Evolutionary conservation across 2,329 filamentous ascomycete species (phyloP).

Genomic region (Colletotrichum acutatum): DNA sequence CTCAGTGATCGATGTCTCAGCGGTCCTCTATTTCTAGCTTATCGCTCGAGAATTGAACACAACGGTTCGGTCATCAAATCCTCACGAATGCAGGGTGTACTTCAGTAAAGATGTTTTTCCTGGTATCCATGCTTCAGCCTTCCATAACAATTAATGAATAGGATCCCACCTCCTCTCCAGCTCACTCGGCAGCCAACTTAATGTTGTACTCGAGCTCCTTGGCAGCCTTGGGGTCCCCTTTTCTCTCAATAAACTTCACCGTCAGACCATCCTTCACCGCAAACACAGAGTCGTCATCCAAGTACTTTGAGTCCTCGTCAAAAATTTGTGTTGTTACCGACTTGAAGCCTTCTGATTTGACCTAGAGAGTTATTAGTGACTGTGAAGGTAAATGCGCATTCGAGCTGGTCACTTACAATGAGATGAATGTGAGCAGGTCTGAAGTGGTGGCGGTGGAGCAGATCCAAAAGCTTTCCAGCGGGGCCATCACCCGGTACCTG

Average conservation of each 20-base stretch:
- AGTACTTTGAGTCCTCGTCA: conserved; percentile 72
- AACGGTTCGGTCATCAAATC: too few relatives aligned
- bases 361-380: conserved; percentile 33
- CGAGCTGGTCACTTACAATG: conserved; percentile 51
- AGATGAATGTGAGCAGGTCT: conserved; percentile 71
- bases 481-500: conserved; percentile 61
- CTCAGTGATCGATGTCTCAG: too few relatives aligned
- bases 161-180: background rate
- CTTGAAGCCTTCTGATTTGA: conserved; percentile 68
- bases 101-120: background rate
- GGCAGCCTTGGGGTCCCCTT: conserved; percentile 57
- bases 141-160: background rate
- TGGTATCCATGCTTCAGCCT: background rate
- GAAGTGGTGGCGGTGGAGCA: conserved; percentile 67
- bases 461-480: conserved; percentile 59
- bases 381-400: conserved; percentile 10
- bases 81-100: too few relatives aligned
- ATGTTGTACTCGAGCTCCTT: conserved; percentile 74
- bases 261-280: conserved; percentile 64
- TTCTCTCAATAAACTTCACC: conserved; percentile 52
- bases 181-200: background rate
- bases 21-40: too few relatives aligned
- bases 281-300: conserved; percentile 64
- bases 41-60: accelerated
- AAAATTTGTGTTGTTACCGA: conserved; percentile 81